Base-by-base conservation (phyloP, 75 land plant species). In the Adiantum capillusveneris region DNA sequence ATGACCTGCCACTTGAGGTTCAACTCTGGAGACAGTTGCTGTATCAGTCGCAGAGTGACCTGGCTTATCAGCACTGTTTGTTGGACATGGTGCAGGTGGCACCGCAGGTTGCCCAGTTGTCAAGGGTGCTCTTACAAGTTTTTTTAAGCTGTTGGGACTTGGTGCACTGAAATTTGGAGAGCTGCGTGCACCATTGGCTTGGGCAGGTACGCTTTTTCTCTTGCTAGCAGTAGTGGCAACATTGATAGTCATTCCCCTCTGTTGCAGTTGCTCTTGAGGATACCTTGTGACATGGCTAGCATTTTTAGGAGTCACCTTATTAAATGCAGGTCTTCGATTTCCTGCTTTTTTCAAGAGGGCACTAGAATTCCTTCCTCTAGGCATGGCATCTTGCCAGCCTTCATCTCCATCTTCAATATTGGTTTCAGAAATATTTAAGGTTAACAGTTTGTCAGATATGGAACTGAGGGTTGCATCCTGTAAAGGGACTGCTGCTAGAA, bases 331-430 rank as follows among this genome's bases (percentile, higher is more conserved):
- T 56, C 62, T 72, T 46, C 72, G 77, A n/a, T 51, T 13, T 51
- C 54, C 29, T 44, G 54, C 58, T 29, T 66, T 63, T 60, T 61
- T 71, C 30, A 73, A 63, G 11, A 63, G 75, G 0, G 46, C 65
- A 16, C 44, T 58, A 14, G 44, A 56, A 60, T 79, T 72, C 3
- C 91, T 72, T 12, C 81, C 77, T 66, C 74, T 84, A 12, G 85
- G 68, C 51, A 59, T 67, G 42, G 91, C 91, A 55, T 86, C 90
- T 69, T 90, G 96, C 96, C 96, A 90, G 43, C 96, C 96, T 72
- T 84, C 96, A 64, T 86, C 87, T 51, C 67, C 75, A 53, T 24
- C 5, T n/a, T 46, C 50, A 6, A 14, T 5, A 34, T 9, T 34
- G 37, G 9, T 34, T 34, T 34, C 37, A 34, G 37, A 3, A 34